These are phyloP conservation scores for Bullera alba DNA, from an alignment of 768 basidiomycete genomes.

Conservation along the genomic window DNA sequence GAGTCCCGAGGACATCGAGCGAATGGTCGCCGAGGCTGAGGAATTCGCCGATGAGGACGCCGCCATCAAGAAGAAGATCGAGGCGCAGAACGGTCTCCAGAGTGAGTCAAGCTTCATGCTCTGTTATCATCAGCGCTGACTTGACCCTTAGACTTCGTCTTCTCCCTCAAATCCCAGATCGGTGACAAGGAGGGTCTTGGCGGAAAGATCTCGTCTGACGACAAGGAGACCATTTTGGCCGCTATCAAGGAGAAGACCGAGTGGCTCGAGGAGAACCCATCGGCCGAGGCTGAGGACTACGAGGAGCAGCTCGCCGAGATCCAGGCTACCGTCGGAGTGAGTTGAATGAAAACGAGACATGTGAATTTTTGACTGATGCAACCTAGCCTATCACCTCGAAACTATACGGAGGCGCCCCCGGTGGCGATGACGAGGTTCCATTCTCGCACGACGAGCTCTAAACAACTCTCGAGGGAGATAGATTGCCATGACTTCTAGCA, in stretches of 20 bases:
- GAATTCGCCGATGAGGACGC: conserved; percentile 53
- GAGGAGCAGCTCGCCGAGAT: conserved; percentile 74
- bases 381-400: conserved; percentile 80
- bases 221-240: conserved; percentile 57
- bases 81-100: conserved; percentile 46
- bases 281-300: conserved; percentile 74
- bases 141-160: conserved; percentile 49
- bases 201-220: conserved; percentile 56
- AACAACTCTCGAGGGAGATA: too few relatives aligned
- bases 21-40: conserved; percentile 93
- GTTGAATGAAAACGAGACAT: conserved; percentile 1
- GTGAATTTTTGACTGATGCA: conserved; percentile 3
- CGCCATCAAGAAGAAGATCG: conserved; percentile 49
- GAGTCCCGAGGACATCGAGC: conserved; percentile 95
- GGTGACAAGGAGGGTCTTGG: conserved; percentile 83
- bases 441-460: conserved; percentile 57
- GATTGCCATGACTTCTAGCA: too few relatives aligned
- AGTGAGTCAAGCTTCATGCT: conserved; percentile 13
- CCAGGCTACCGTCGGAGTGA: conserved; percentile 36
- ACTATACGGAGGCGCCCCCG: conserved; percentile 48
- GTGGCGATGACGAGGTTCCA: conserved; percentile 50
- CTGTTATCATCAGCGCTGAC: not conserved
- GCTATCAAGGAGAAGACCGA: conserved; percentile 81
- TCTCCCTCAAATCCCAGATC: conserved; percentile 78
- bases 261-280: conserved; percentile 79